phyloP scores from a whole-genome alignment of 768 basidiomycete genomes.

The Lactifluus subvellereus region DNA sequence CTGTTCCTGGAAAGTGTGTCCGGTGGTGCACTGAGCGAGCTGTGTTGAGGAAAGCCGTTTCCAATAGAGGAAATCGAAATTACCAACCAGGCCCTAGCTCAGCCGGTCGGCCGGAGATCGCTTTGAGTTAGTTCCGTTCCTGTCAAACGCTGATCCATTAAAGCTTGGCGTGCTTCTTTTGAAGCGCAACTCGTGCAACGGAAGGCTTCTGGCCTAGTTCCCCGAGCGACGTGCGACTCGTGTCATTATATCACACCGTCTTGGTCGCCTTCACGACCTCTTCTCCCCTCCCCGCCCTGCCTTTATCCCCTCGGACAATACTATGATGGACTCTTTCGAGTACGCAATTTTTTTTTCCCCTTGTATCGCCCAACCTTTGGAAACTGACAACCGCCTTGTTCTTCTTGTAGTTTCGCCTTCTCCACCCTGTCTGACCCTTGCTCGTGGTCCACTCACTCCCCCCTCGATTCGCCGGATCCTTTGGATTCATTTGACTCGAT shows the following conservation, averaged over 20 bases:
- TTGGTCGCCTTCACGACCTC: constrained; percentile 18
- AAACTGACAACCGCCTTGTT: not conserved
- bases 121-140: constrained; percentile 21
- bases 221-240: constrained; percentile 17
- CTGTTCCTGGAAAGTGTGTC: too few species aligned
- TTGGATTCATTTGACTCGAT: constrained; percentile 13
- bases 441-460: constrained; percentile 15
- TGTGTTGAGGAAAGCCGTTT: not conserved
- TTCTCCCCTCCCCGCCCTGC: constrained; percentile 4
- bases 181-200: constrained; percentile 18
- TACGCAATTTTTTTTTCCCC: not conserved
- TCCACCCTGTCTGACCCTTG: constrained; percentile 14
- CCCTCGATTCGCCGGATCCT: constrained; percentile 16
- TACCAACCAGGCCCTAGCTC: not conserved
- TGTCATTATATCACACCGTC: constrained; percentile 21
- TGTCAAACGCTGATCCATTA: constrained; percentile 25
- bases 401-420: constrained; percentile 6
- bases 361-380: not conserved
- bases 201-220: constrained; percentile 21
- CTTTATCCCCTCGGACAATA: not conserved
- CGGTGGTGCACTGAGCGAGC: not conserved
- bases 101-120: constrained; percentile 11
- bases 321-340: constrained; percentile 20
- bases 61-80: not conserved
- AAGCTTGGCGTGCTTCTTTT: constrained; percentile 14